These are phyloP conservation scores for Parafenestella ontariensis DNA, from an alignment of 2,329 filamentous ascomycete species.

Conservation along the genomic window DNA sequence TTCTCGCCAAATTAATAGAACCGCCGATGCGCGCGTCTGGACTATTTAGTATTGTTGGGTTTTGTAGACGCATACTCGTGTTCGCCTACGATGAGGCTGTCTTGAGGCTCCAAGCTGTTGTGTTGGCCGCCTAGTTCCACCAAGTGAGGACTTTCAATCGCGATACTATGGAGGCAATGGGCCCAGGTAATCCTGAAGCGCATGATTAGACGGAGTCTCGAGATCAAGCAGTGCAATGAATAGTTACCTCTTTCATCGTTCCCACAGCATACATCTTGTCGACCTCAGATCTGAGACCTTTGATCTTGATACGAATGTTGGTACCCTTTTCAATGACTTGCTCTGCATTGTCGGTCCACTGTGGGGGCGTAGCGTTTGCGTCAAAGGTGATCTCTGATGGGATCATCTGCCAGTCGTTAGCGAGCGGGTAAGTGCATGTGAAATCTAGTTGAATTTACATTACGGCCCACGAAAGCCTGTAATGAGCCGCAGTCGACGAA, in stretches of 20 bases:
- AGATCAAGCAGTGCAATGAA: background rate
- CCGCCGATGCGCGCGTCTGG: background rate
- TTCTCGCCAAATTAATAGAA: background rate
- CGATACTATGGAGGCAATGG: slow-evolving; percentile 38
- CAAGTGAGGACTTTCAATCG: background rate
- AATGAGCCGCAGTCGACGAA: slow-evolving; percentile 84
- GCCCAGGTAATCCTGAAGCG: slow-evolving; percentile 49
- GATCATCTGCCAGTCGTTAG: slow-evolving; percentile 70
- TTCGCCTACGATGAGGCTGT: background rate
- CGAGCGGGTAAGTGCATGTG: slow-evolving; percentile 17
- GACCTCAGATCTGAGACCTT: slow-evolving; percentile 91
- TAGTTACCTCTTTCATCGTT: slow-evolving; percentile 80
- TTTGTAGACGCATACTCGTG: background rate
- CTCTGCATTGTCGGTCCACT: slow-evolving; percentile 94
- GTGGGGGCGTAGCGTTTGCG: slow-evolving; percentile 92
- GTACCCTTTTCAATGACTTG: slow-evolving; percentile 93
- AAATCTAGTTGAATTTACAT: slow-evolving; percentile 64
- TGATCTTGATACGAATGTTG: slow-evolving; percentile 91
- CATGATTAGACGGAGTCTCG: slow-evolving; percentile 15
- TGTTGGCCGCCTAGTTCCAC: background rate
- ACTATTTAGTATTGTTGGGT: background rate
- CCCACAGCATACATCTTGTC: slow-evolving; percentile 96
- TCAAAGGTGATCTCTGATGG: slow-evolving; percentile 93
- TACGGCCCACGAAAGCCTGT: slow-evolving; percentile 79
- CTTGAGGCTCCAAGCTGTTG: background rate